Conservation (phyloP, 805 yeast species). For the Saccharomyces kudriavzevii region DNA sequence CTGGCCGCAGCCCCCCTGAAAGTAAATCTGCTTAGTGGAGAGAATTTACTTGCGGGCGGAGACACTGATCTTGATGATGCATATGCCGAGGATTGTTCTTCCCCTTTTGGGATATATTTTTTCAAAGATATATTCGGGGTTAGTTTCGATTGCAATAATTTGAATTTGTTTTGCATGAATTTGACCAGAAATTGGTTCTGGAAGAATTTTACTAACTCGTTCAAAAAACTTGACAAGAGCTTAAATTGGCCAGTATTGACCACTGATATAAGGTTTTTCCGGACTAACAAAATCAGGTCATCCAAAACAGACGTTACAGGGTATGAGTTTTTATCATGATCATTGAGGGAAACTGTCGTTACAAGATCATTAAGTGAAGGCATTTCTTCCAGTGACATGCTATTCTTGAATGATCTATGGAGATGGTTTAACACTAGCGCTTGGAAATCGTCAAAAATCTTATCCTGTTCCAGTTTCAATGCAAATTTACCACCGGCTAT, state of each 20-base stretch:
- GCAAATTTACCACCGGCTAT: constrained; percentile 22
- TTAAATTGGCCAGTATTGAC: constrained; percentile 59
- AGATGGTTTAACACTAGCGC: constrained; percentile 56
- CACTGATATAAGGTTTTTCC: constrained; percentile 55
- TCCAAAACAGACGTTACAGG: constrained; percentile 82
- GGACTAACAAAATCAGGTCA: constrained; percentile 68
- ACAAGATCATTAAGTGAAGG: constrained; percentile 45
- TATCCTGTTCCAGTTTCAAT: constrained; percentile 28
- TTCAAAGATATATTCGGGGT: constrained; percentile 14
- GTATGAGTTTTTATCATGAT: constrained; percentile 27
- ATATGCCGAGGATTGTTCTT: not conserved
- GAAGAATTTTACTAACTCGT: constrained; percentile 21
- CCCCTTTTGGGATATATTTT: constrained; percentile 17
- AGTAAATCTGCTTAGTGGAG: constrained; percentile 25
- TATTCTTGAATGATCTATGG: constrained; percentile 71
- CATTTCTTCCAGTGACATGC: constrained; percentile 69
- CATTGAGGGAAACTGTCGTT: constrained; percentile 13
- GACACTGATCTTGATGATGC: constrained; percentile 7
- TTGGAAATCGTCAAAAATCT: constrained; percentile 55
- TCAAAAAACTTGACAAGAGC: constrained; percentile 23
- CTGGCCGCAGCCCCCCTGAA: constrained; percentile 34
- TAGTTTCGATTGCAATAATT: constrained; percentile 21
- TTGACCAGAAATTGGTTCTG: constrained; percentile 27
- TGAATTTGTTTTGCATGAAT: constrained; percentile 24
- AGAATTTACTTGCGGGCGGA: constrained; percentile 13